Conservation (phyloP, 768 basidiomycete genomes). For the Phylloporus rhodoxanthus region DNA sequence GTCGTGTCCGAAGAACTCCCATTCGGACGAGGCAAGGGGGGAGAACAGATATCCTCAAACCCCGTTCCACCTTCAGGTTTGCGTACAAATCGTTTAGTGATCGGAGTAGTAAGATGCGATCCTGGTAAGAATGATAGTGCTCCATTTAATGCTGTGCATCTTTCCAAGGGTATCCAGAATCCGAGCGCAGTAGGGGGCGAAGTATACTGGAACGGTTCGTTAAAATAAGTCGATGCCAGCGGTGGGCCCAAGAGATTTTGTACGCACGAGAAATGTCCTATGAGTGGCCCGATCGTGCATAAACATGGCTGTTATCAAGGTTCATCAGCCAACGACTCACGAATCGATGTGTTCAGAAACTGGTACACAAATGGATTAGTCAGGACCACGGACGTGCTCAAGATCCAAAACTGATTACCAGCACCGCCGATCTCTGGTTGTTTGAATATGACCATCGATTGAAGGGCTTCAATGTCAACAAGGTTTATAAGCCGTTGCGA, state of each 20-base stretch:
- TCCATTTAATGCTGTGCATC: slow-evolving; percentile 76
- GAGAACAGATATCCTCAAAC: slow-evolving; percentile 57
- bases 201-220: slow-evolving; percentile 62
- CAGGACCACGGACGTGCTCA: background rate
- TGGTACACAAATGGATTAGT: slow-evolving; percentile 21
- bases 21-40: slow-evolving; percentile 14
- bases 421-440: slow-evolving; percentile 89
- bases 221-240: background rate
- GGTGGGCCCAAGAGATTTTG: background rate
- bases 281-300: background rate
- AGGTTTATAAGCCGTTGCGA: background rate
- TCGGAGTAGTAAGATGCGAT: slow-evolving; percentile 69
- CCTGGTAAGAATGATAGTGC: slow-evolving; percentile 88
- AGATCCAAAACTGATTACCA: slow-evolving; percentile 43
- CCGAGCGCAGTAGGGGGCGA: slow-evolving; percentile 88
- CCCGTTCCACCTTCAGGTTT: slow-evolving; percentile 73
- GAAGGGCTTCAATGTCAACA: slow-evolving; percentile 49
- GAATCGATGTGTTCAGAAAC: slow-evolving; percentile 94
- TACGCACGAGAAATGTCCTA: slow-evolving; percentile 69
- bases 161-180: slow-evolving; percentile 94
- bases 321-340: slow-evolving; percentile 39
- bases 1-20: slow-evolving; percentile 8
- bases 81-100: slow-evolving; percentile 83
- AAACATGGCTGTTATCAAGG: background rate
- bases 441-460: slow-evolving; percentile 95